These are phyloP conservation scores for Potentilla sterilis DNA, from an alignment of 306 rosid species.

Conservation along the genomic window DNA sequence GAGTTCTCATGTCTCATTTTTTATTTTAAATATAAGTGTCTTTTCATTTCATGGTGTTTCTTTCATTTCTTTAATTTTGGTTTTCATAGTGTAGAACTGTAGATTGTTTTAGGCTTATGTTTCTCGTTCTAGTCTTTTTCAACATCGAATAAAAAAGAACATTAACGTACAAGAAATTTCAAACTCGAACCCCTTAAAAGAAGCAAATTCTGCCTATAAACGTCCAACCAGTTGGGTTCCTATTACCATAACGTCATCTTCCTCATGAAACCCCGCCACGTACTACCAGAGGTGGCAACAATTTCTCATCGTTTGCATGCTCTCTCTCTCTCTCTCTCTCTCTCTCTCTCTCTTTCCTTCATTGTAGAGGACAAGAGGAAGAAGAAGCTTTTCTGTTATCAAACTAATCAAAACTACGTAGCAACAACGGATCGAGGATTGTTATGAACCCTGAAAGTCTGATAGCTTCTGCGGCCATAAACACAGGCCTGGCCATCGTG, in stretches of 20 bases:
- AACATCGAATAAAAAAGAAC: too few species aligned
- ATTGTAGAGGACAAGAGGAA: not conserved
- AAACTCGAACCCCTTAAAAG: conserved; percentile 8
- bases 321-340: not conserved
- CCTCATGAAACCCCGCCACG: conserved; percentile 41
- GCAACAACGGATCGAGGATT: not conserved
- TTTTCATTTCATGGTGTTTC: too few species aligned
- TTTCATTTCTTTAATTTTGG: too few species aligned
- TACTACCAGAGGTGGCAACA: conserved; percentile 25
- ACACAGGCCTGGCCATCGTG: conserved; percentile 71
- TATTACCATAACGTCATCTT: conserved; percentile 1
- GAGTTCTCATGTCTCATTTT: too few species aligned
- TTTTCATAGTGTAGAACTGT: too few species aligned
- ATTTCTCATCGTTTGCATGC: not conserved
- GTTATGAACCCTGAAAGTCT: conserved; percentile 62
- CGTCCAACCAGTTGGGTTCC: conserved; percentile 1
- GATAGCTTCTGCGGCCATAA: conserved; percentile 74
- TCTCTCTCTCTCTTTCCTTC: too few species aligned
- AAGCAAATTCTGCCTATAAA: conserved; percentile 4
- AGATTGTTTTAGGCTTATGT: too few species aligned
- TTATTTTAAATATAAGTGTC: too few species aligned
- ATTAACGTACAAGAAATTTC: not conserved
- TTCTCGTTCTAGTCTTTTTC: too few species aligned
- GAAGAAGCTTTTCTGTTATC: not conserved
- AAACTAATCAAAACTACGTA: not conserved